Evolutionary conservation across 352 stramenopile genomes (phyloP).

Genomic region (Phytopythium ostracodes): DNA sequence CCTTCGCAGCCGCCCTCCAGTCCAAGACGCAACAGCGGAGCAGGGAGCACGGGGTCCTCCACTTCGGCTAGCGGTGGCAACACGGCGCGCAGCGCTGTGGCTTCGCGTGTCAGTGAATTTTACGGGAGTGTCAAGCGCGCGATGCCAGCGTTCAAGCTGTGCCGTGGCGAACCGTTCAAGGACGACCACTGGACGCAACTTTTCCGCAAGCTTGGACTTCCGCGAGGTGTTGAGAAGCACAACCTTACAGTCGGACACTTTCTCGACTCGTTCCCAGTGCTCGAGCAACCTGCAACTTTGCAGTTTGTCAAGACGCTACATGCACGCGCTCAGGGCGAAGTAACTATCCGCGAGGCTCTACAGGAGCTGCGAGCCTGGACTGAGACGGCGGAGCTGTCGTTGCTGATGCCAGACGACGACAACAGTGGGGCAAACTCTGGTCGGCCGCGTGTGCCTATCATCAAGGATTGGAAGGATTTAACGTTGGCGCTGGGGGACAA

Average conservation of each 20-base stretch:
- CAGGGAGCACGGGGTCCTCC: too few species aligned
- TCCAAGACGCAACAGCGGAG: conserved; percentile 1
- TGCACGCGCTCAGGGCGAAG: conserved; percentile 88
- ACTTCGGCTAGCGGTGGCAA: conserved; percentile 3
- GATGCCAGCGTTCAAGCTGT: conserved; percentile 93
- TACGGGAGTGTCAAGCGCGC: conserved; percentile 81
- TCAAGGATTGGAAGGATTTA: conserved; percentile 96
- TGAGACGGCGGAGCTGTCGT: conserved; percentile 86
- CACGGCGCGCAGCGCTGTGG: conserved; percentile 53
- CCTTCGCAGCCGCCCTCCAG: conserved; percentile 1
- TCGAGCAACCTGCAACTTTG: conserved; percentile 81
- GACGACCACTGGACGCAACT: conserved; percentile 95
- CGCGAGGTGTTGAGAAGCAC: conserved; percentile 79
- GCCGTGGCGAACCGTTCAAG: conserved; percentile 93
- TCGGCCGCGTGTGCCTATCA: conserved; percentile 73
- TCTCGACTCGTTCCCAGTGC: conserved; percentile 57
- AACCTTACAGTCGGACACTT: conserved; percentile 92
- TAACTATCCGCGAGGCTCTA: conserved; percentile 94
- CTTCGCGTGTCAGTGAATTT: conserved; percentile 79
- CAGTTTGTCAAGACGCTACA: conserved; percentile 94
- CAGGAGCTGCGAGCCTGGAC: conserved; percentile 92
- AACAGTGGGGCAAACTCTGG: conserved; percentile 16
- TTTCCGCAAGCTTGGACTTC: conserved; percentile 90
- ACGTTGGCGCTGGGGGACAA: conserved; percentile 94
- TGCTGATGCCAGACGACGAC: conserved; percentile 87